Evolutionary conservation across 805 yeast genomes (phyloP), one percentile per base, ranked within the genome.

Genomic region (Ogataea angusta): DNA sequence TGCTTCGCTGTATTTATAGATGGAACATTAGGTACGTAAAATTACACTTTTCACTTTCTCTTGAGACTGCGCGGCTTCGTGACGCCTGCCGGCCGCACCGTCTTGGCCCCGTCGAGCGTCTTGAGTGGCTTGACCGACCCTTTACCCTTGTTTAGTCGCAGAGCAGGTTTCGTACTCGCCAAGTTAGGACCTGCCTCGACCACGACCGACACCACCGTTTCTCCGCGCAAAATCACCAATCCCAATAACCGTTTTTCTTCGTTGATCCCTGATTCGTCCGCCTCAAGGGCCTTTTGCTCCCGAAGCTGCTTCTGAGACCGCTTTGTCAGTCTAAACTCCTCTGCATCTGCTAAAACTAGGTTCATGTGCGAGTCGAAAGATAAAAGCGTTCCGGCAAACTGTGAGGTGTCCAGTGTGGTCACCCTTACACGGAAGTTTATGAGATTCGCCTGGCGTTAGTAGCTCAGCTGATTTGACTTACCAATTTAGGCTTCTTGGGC

Each of bases 341-440:
- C 89, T 30, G 93, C 77, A 48, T 90, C 93, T 10, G 85, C 74
- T 23, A 91, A 66, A 10, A 93, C 95, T 13, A 91, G 59, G 61
- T 91, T 91, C 82, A 90, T 81, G 59, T 83, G 85, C 57, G 82
- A 82, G 62, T 93, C 99, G 60, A 87, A 91, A 6, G 98, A 89
- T 47, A 90, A 64, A 38, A 91, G 71, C 47, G 80, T 81, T 2
- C 99, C 99, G 6, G 80, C 70, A 49, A 85, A 77, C 31, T 78
- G 81, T 30, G 95, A 73, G 5, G 84, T 82, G 63, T 91, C 97
- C n/a, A 77, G 61, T 1, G 91, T 77, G 21, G 81, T 71, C 17
- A 88, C 85, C 40, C 82, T 75, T 39, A 93, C 76, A 43, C 86
- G 73, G 64, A 78, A 84, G 53, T 85, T 74, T 38, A 91, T 66